A percentile compares a stretch with the other conserved stretches of the same genome.
Evolutionary conservation across 495 filamentous ascomycete genomes (phyloP).

Genomic region (Coniosporium apollinis): DNA sequence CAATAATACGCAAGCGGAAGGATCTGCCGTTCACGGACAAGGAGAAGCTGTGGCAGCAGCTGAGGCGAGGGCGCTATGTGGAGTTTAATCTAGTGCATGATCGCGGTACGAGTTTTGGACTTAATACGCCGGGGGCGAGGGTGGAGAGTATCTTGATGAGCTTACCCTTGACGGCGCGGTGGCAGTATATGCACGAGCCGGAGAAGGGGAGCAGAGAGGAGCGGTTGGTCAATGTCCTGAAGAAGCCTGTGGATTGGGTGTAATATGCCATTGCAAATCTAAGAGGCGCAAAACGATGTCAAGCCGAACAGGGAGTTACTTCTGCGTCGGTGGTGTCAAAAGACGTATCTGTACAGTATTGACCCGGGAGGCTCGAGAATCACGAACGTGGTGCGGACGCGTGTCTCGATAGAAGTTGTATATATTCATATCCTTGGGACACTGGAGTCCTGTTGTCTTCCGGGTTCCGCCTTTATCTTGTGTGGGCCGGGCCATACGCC

Average conservation of each 20-base stretch:
- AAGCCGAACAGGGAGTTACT: too few relatives aligned
- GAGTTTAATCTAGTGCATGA: conserved; percentile 99
- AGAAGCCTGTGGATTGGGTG: conserved; percentile 81
- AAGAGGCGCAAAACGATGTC: background rate
- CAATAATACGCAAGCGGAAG: conserved; percentile 73
- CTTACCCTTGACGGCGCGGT: conserved; percentile 78
- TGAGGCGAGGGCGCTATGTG: conserved; percentile 82
- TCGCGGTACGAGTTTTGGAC: conserved; percentile 82
- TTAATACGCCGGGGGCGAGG: conserved; percentile 80
- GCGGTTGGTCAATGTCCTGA: conserved; percentile 63
- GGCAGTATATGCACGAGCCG: conserved; percentile 88
- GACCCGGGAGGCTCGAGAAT: too few relatives aligned
- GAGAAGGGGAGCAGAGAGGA: conserved; percentile 59
- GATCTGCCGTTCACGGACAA: conserved; percentile 72
- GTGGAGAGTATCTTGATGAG: conserved; percentile 98
- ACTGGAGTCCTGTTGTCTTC: too few relatives aligned
- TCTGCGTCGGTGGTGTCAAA: too few relatives aligned
- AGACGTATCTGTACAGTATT: too few relatives aligned
- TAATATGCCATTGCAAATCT: conserved; percentile 22
- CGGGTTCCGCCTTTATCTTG: too few relatives aligned
- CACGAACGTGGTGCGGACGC: too few relatives aligned
- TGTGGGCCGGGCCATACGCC: too few relatives aligned
- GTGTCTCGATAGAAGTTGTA: too few relatives aligned
- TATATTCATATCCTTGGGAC: too few relatives aligned
- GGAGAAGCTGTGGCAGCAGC: conserved; percentile 93